Base-by-base conservation (phyloP, 352 stramenopile species). In the Pseudoperonospora humuli region DNA sequence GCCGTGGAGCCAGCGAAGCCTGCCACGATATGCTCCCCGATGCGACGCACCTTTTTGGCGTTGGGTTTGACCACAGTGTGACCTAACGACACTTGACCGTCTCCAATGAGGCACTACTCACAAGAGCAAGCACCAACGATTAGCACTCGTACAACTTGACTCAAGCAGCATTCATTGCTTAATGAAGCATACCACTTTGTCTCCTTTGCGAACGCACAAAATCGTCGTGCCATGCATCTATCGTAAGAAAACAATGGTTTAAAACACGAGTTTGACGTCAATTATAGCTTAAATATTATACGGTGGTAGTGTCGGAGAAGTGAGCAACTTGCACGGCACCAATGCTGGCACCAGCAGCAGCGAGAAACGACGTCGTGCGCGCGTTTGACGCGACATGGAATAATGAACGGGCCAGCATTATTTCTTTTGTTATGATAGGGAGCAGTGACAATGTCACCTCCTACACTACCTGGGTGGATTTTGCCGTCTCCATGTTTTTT, bases 1-100 rank as follows among this genome's bases (percentile, higher is more conserved):
- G 96, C 96, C 3, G 95, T 99, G 1, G 84, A 95, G 35, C 96
- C 96, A 8, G 96, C 96, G 83, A 98, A 98, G 23, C 96, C 96
- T 9, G 96, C 94, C 45, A 99, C 73, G 27, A 97, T 97, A 40
- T 91, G 85, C 19, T 94, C 82, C 20, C 96, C 86, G 45, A 99
- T 94, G 24, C 88, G 78, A 31, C 96, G 86, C 56, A 99, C 96
- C 61, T 99, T 99, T 58, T 95, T 95, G 15, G 94, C 96, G 59
- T 98, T 99, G 8, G 90, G 87, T 79, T 99, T 99, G 35, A 98
- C 95, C 26, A 98, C 86, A 18, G 83, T 94, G 54, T 68, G 69
- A 32, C 96, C 96, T 58, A 98, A 83, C 36, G 90, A 98, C 25
- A 99, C 95, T 75, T 98, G 96, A 15, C 96, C 96, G 61, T 99